Conservation (phyloP, 2,329 filamentous ascomycete species). For the Aureobasidium sp. region DNA sequence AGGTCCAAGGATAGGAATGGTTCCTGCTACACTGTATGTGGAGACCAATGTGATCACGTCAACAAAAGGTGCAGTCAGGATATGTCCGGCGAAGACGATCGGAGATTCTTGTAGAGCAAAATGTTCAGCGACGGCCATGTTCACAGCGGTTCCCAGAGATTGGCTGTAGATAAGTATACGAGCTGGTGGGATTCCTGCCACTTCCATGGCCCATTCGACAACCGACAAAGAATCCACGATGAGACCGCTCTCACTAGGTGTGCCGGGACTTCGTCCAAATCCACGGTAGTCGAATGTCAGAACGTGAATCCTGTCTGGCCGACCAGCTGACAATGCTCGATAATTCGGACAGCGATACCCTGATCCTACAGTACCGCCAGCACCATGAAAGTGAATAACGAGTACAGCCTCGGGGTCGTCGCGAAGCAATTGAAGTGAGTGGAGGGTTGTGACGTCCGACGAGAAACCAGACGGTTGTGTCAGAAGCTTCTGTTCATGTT, state of each 20-base stretch:
- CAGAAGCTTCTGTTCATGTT: constrained; percentile 34
- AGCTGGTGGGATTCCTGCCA: constrained; percentile 44
- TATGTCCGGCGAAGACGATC: constrained; percentile 44
- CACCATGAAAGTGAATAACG: constrained; percentile 55
- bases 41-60: constrained; percentile 46
- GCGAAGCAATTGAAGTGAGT: constrained; percentile 54
- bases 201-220: constrained; percentile 46
- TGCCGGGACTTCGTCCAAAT: constrained; percentile 47
- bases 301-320: constrained; percentile 47
- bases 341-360: constrained; percentile 50
- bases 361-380: constrained; percentile 49
- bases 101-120: constrained; percentile 36
- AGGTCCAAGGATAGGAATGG: constrained; percentile 47
- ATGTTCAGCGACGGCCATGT: constrained; percentile 37
- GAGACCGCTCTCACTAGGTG: constrained; percentile 48
- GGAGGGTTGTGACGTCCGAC: constrained; percentile 47
- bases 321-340: constrained; percentile 44
- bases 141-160: constrained; percentile 50
- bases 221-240: constrained; percentile 46
- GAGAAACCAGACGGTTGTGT: constrained; percentile 40
- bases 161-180: constrained; percentile 53
- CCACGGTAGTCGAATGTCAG: constrained; percentile 56
- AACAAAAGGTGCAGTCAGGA: constrained; percentile 51
- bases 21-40: constrained; percentile 50
- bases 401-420: constrained; percentile 56